Evolutionary conservation across 2,329 filamentous ascomycete genomes (phyloP).

Genomic region (Cercospora citrullina): DNA sequence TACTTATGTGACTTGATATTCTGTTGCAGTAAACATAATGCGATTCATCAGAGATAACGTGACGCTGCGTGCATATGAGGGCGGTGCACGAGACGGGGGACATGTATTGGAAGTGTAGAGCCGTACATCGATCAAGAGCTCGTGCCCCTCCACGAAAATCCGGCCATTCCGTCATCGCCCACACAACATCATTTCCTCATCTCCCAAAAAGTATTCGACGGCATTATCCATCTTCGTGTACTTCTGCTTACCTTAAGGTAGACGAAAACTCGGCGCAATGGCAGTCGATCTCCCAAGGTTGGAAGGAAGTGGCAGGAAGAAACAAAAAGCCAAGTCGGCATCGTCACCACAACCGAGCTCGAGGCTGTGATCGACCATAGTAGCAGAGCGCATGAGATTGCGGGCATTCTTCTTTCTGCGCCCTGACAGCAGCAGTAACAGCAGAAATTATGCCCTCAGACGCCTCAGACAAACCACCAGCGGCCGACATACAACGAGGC

Average conservation of each 20-base stretch:
- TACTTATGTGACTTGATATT: not conserved
- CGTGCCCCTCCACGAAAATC: not conserved
- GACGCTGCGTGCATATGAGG: not conserved
- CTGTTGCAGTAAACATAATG: not conserved
- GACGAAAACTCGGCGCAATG: not conserved
- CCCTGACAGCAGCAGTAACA: not conserved
- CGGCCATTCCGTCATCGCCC: not conserved
- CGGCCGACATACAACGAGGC: conserved; percentile 41
- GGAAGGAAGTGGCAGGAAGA: not conserved
- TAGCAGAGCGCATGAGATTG: not conserved
- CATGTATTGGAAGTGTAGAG: not conserved
- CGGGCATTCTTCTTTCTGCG: not conserved
- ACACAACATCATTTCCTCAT: not conserved
- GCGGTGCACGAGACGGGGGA: no score
- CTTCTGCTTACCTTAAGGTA: not conserved
- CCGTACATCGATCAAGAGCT: not conserved
- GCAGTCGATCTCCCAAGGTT: not conserved
- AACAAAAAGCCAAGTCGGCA: not conserved
- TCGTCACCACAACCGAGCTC: conserved; percentile 5
- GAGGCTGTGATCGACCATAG: not conserved
- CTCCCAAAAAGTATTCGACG: not conserved
- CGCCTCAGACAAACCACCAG: not conserved
- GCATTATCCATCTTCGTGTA: not conserved
- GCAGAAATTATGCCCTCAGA: not conserved
- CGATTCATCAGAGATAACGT: not conserved